Evolutionary conservation across 495 filamentous ascomycete species (phyloP), one percentile per base, ranked within the genome.

Genomic region (Thermothielavioides terrestris): DNA sequence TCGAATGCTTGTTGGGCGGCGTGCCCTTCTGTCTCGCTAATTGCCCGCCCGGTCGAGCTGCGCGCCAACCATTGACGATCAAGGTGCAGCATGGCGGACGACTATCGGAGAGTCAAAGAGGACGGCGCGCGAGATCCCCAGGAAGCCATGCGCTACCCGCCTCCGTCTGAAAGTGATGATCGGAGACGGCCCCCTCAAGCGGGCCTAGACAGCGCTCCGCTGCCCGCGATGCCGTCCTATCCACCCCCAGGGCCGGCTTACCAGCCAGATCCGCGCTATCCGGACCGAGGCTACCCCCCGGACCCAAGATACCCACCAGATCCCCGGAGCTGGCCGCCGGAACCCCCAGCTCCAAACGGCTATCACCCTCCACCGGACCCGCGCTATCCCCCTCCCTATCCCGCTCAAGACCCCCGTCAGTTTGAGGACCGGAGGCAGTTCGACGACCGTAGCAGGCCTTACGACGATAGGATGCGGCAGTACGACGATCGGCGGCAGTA

Each of bases 121-220:
- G 64, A 69, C 44, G 61, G 59, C 14, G 56, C 63, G 48, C 66
- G 65, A 54, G 64, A 70, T 40, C 55, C 60, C 28, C 48, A 49
- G 48, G 62, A 68, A 34, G 68, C 71, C 21, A 66, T 70, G 32
- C 66, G 70, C 42, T 76, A 77, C 56, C 69, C 69, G n/a, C 69
- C 73, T 26, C 64, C 70, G 45, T 65, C 73, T 8, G 74, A 76
- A 42, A 68, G 72, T 46, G 69, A 72, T 51, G 68, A 72, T 26
- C 68, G 65, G 23, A 52, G 54, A 9, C 61, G 66, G 55, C 59
- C 63, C 15, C 51, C 65, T 59, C 23, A 67, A 61, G 47, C 62
- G 44, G 38, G 39, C 50, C 42, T 56, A 56, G 40, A 51, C 59
- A 20, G 58, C 32, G 60, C 66, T 47, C 63, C 60, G 36, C 46